Evolutionary conservation across 2,329 filamentous ascomycete genomes (phyloP).

Genomic region (Cordyceps militaris): DNA sequence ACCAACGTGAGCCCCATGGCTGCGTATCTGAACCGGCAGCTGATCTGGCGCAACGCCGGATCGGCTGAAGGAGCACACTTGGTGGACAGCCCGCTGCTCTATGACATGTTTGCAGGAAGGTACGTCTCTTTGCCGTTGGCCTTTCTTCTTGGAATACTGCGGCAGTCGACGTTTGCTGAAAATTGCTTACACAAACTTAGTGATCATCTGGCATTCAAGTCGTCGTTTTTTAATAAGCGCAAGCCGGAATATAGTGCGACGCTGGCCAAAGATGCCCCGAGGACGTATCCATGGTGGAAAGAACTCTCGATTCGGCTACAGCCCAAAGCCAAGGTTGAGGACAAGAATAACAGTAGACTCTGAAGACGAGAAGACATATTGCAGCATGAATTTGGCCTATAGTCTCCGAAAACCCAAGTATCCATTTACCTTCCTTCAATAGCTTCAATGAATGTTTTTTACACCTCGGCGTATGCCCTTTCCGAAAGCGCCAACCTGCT

Average conservation of each 20-base stretch:
- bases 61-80: conserved; percentile 10
- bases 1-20: conserved; percentile 11
- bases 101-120: conserved; percentile 11
- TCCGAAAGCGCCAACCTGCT: too few species aligned
- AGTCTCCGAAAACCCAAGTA: too few species aligned
- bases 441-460: too few species aligned
- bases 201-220: conserved; percentile 9
- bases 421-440: too few species aligned
- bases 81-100: conserved; percentile 11
- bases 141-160: not conserved
- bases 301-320: not conserved
- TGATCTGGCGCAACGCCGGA: conserved; percentile 13
- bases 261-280: not conserved
- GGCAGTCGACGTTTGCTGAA: not conserved
- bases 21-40: conserved; percentile 8
- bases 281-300: conserved; percentile 3
- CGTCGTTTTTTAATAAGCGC: not conserved
- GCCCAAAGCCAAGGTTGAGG: not conserved
- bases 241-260: not conserved
- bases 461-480: too few species aligned
- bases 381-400: too few species aligned
- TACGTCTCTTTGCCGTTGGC: not conserved
- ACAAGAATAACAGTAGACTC: not conserved
- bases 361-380: not conserved
- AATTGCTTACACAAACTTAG: not conserved